Evolutionary conservation across 371 early-diverging fungal species (phyloP).

Genomic region (Blakeslea trispora): DNA sequence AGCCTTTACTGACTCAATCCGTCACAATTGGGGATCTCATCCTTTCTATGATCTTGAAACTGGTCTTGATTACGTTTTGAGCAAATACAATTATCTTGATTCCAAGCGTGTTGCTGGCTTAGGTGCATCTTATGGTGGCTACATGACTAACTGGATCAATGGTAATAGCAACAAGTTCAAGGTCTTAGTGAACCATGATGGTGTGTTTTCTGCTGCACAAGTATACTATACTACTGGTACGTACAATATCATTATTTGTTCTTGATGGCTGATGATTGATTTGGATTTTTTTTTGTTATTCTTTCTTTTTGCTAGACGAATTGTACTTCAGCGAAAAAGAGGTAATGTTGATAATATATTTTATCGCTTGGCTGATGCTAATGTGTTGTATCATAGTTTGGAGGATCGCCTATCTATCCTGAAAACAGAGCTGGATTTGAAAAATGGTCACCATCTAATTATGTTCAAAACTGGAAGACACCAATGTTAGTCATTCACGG

Average conservation of each 20-base stretch:
- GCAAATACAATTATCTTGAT: slow-evolving; percentile 64
- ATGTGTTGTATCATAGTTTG: slow-evolving; percentile 42
- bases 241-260: background rate
- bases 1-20: slow-evolving; percentile 72
- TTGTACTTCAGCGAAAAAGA: slow-evolving; percentile 82
- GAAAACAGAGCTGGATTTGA: slow-evolving; percentile 60
- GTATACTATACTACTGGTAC: slow-evolving; percentile 66
- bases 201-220: slow-evolving; percentile 70
- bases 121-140: slow-evolving; percentile 86
- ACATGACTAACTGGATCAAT: slow-evolving; percentile 80
- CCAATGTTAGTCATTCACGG: slow-evolving; percentile 83
- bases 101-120: slow-evolving; percentile 62
- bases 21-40: slow-evolving; percentile 76
- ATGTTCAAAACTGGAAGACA: slow-evolving; percentile 77
- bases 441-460: slow-evolving; percentile 72
- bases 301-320: slow-evolving; percentile 55
- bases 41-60: slow-evolving; percentile 77
- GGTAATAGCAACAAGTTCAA: slow-evolving; percentile 63
- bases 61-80: slow-evolving; percentile 71
- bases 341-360: slow-evolving; percentile 21
- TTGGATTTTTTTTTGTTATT: background rate
- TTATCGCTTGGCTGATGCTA: background rate
- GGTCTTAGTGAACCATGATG: slow-evolving; percentile 83
- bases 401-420: slow-evolving; percentile 67
- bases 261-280: no score